Conservation (phyloP, 2,329 filamentous ascomycete species). For the Talaromyces sp. region DNA sequence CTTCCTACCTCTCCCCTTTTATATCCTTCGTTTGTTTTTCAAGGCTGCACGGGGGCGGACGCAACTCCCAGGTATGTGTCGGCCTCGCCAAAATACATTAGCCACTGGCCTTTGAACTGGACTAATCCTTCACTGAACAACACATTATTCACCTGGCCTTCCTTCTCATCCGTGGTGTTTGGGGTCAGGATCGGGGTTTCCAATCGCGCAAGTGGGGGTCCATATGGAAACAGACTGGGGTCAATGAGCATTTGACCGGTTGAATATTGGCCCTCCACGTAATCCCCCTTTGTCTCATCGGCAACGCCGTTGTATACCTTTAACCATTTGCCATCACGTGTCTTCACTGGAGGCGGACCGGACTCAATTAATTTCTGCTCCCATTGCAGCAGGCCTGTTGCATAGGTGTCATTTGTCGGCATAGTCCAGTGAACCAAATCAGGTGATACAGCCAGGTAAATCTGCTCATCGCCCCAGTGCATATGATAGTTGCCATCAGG, state of each 20-base stretch:
- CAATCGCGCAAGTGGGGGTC: constrained; percentile 25
- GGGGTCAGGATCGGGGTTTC: constrained; percentile 26
- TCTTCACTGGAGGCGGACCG: constrained; percentile 28
- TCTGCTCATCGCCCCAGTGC: constrained; percentile 29
- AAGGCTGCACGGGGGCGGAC: not conserved
- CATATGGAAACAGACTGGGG: constrained; percentile 17
- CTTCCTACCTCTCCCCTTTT: too few species aligned
- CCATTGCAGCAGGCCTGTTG: constrained; percentile 24
- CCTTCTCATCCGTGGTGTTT: constrained; percentile 21
- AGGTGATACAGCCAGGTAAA: constrained; percentile 26
- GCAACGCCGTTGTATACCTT: constrained; percentile 23
- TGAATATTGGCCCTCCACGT: constrained; percentile 24
- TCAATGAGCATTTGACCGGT: constrained; percentile 31
- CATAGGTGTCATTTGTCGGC: constrained; percentile 19
- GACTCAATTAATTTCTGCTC: constrained; percentile 31
- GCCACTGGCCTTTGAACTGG: constrained; percentile 29
- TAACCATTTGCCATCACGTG: constrained; percentile 29
- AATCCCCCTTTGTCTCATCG: constrained; percentile 20
- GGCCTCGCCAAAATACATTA: constrained; percentile 27
- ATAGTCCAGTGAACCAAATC: constrained; percentile 28
- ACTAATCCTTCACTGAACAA: constrained; percentile 30
- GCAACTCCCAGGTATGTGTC: constrained; percentile 12
- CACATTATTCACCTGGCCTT: constrained; percentile 28
- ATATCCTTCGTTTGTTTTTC: too few species aligned
- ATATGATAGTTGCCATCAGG: constrained; percentile 30